Base-by-base conservation (phyloP, 495 filamentous ascomycete species). In the Aspergillus coremiiformis region DNA sequence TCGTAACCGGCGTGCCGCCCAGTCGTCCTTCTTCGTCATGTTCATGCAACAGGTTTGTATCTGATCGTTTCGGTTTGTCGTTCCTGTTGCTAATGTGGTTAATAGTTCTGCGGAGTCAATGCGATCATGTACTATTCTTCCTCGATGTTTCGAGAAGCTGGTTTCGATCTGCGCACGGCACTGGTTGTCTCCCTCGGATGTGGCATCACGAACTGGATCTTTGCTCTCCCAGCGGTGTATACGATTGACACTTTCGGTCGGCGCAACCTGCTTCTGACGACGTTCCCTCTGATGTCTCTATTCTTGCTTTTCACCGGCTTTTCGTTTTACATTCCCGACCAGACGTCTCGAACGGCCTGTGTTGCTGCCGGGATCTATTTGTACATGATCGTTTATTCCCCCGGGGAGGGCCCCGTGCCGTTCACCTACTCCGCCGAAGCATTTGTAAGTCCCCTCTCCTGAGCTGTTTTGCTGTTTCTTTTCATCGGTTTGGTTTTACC, bases 191-290 rank as follows among this genome's bases (percentile, higher is more conserved):
- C 84, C 11, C 68, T 93, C 3, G 89, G 87, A 6, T 88, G 82
- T 60, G 87, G 87, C 10, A 69, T 88, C n/a, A 78, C 89, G 61
- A 90, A 90, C 63, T 90, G 81, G 70, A 67, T 91, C 21, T 89
- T 90, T 52, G 84, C 86, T 4, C 75, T 90, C 11, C 87, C 87
- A 0, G 87, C 87, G 9, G 70, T 92, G 39, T 89, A 84, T 63
- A 89, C 85, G 4, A 92, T 92, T 52, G 87, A 92, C 61, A 88
- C 84, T 0, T 90, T 87, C 54, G 88, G 87, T n/a, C 82, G 87
- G 3, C 78, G 88, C 15, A 89, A 89, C 54, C 78, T 93, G 7
- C 74, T 92, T 5, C 76, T 92, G 12, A 75, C 76, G 1, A 92
- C 87, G 5, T 90, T 91, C 66, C 88, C 89, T 0, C 71, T 90